Evolutionary conservation across 2,329 filamentous ascomycete species (phyloP).

Genomic region (Aspergillus transmontanensis): DNA sequence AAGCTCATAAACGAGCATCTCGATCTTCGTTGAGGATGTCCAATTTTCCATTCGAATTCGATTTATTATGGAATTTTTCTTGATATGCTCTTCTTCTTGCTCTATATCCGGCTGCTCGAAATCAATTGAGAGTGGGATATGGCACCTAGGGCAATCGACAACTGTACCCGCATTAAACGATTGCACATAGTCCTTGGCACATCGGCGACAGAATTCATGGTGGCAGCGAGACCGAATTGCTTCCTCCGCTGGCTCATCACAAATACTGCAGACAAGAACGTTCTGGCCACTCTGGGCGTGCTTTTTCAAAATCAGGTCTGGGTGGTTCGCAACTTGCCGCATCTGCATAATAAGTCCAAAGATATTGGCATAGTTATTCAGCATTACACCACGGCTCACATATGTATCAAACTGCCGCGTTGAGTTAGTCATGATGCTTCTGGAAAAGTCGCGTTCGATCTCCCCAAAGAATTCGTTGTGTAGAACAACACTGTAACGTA

Average conservation of each 20-base stretch:
- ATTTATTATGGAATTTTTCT: conserved; percentile 97
- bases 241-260: conserved; percentile 94
- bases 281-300: conserved; percentile 85
- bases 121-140: conserved; percentile 87
- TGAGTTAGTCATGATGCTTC: conserved; percentile 91
- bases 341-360: conserved; percentile 99
- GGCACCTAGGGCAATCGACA: conserved; percentile 79
- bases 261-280: conserved; percentile 87
- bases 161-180: conserved; percentile 67
- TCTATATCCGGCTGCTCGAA: conserved; percentile 94
- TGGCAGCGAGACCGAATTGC: conserved; percentile 89
- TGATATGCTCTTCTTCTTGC: conserved; percentile 81
- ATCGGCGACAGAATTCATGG: conserved; percentile 87
- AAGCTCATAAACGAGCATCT: conserved; percentile 90
- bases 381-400: conserved; percentile 61
- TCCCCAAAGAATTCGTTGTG: conserved; percentile 96
- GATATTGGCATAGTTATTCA: conserved; percentile 98
- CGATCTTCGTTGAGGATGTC: conserved; percentile 98
- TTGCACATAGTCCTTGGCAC: conserved; percentile 76
- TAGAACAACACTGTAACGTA: conserved; percentile 65
- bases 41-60: conserved; percentile 98
- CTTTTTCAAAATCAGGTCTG: conserved; percentile 90
- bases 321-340: conserved; percentile 96
- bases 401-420: conserved; percentile 93
- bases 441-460: conserved; percentile 92